Conservation (phyloP, 2,329 filamentous ascomycete genomes). For the Pleomassaria siparia region DNA sequence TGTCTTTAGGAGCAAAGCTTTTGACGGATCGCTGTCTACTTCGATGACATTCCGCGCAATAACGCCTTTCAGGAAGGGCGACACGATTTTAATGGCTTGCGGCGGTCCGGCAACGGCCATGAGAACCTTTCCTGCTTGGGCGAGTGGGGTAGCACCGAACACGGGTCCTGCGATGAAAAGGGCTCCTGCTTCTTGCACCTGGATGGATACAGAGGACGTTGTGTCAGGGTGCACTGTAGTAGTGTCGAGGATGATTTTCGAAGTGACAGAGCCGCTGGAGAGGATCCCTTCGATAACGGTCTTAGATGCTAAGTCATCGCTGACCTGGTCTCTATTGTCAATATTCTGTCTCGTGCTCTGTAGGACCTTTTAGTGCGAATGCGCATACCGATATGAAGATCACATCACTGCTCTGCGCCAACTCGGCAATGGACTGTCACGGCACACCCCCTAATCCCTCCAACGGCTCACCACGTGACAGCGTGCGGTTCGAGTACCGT, state of each 20-base stretch:
- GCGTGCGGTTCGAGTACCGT: conserved; percentile 51
- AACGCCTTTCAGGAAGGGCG: conserved; percentile 46
- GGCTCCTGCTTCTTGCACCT: conserved; percentile 30
- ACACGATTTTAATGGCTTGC: conserved; percentile 38
- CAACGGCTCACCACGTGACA: conserved; percentile 47
- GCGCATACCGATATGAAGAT: conserved; percentile 39
- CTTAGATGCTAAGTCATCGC: conserved; percentile 47
- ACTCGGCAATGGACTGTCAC: conserved; percentile 15
- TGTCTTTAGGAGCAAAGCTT: conserved; percentile 53
- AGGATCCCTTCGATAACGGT: conserved; percentile 32
- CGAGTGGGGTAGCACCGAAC: conserved; percentile 55
- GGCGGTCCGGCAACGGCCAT: conserved; percentile 50
- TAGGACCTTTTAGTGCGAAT: too few relatives aligned
- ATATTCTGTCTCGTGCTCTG: neutral
- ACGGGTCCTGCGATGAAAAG: conserved; percentile 51
- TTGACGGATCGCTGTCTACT: conserved; percentile 47
- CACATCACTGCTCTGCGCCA: conserved; percentile 22
- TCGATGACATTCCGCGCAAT: conserved; percentile 46
- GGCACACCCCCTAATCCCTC: conserved; percentile 25
- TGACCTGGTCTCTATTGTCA: conserved; percentile 24
- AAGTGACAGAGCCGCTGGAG: conserved; percentile 16
- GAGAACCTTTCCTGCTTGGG: conserved; percentile 50
- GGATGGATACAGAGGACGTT: conserved; percentile 30
- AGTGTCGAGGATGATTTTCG: conserved; percentile 53
- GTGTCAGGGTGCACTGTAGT: conserved; percentile 55